A percentile compares a stretch with the other conserved stretches of the same genome.
Conservation (phyloP, 805 yeast species). For the Cyberlindnera mycetangii region DNA sequence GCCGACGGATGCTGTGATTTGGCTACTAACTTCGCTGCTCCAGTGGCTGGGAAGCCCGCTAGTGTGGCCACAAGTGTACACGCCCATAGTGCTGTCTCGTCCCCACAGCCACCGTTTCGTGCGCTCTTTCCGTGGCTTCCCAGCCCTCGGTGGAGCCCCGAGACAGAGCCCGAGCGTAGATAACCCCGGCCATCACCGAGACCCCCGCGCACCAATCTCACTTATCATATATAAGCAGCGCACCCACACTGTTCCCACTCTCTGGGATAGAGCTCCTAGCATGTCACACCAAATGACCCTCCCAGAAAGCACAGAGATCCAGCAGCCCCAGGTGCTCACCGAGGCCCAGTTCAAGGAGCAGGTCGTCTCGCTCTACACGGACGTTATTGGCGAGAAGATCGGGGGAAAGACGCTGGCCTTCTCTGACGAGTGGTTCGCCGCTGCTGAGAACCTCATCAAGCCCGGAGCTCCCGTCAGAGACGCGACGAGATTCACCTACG, state of each 20-base stretch:
- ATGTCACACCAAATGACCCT: slow-evolving; percentile 11
- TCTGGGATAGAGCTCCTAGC: no score
- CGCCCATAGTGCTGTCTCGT: no score
- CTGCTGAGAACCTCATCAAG: slow-evolving; percentile 80
- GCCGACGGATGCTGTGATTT: neutral
- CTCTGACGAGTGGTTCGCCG: slow-evolving; percentile 96
- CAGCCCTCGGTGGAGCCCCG: no score
- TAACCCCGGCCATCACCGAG: slow-evolving; percentile 9
- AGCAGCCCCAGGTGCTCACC: slow-evolving; percentile 14
- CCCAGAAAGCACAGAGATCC: slow-evolving; percentile 5
- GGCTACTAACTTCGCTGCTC: no score
- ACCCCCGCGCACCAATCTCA: neutral
- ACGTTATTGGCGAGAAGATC: slow-evolving; percentile 79
- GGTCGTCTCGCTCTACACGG: slow-evolving; percentile 34
- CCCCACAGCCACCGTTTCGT: no score
- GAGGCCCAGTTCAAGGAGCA: slow-evolving; percentile 26
- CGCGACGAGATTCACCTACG: slow-evolving; percentile 69
- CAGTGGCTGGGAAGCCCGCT: no score
- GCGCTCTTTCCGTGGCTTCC: no score
- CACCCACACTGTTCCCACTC: neutral
- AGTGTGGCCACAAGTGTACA: no score
- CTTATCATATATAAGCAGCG: neutral
- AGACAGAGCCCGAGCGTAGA: no score
- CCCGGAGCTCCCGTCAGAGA: slow-evolving; percentile 81
- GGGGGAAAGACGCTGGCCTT: slow-evolving; percentile 71